phyloP scores from a whole-genome alignment of 306 rosid species.

The Quercus mongolica region DNA sequence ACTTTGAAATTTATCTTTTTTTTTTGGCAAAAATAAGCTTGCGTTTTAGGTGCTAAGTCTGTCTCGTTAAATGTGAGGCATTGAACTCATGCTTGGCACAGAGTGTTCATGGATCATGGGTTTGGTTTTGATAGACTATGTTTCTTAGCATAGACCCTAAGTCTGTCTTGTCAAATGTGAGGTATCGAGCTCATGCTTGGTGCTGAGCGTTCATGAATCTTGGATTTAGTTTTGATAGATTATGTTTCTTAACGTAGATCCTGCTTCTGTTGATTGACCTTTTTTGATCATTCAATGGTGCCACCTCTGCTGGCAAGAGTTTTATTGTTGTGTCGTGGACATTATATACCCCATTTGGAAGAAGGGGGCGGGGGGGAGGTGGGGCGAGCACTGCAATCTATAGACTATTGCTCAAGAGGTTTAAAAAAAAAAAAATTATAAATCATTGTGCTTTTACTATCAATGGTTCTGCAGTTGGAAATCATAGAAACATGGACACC shows the following conservation, averaged over 20 bases:
- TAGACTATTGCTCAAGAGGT: too few species aligned
- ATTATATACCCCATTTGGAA: neutral
- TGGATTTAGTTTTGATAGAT: neutral
- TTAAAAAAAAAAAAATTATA: too few species aligned
- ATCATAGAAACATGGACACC: neutral
- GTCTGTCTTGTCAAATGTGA: neutral
- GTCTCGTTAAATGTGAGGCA: neutral
- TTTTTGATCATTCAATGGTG: neutral
- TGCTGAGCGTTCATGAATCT: neutral
- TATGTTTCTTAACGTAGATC: neutral
- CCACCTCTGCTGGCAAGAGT: neutral
- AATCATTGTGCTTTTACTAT: too few species aligned
- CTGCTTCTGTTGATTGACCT: neutral
- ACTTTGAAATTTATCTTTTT: conserved; percentile 4
- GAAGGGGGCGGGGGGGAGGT: neutral
- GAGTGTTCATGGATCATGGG: neutral
- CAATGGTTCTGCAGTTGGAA: neutral
- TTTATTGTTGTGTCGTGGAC: neutral
- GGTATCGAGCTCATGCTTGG: neutral
- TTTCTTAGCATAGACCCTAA: neutral
- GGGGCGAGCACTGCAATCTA: too few species aligned
- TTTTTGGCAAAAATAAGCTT: neutral
- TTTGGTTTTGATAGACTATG: neutral
- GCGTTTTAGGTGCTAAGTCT: neutral
- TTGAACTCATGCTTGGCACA: neutral